A percentile compares a stretch with the other conserved stretches of the same genome.
These are phyloP conservation scores for Phytophthora quininea DNA, from an alignment of 352 stramenopile species.

Conservation along the genomic window DNA sequence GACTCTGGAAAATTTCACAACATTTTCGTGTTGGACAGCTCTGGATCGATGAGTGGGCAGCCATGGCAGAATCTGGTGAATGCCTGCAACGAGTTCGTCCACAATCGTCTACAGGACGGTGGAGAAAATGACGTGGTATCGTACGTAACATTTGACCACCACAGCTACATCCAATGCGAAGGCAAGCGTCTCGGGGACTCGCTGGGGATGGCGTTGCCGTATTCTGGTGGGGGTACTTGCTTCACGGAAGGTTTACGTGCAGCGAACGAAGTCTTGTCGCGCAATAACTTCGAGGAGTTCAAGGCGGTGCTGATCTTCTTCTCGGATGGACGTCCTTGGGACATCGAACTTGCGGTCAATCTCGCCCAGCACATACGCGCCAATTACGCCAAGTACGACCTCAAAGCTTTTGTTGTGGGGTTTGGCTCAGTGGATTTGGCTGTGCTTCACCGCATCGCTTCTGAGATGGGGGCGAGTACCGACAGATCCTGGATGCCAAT, in stretches of 20 bases:
- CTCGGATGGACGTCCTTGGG: conserved; percentile 51
- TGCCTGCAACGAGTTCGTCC: conserved; percentile 22
- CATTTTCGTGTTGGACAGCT: conserved; percentile 40
- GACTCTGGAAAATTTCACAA: conserved; percentile 27
- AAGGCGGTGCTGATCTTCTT: conserved; percentile 44
- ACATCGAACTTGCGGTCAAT: conserved; percentile 35
- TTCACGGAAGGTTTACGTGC: conserved; percentile 39
- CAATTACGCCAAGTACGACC: conserved; percentile 57
- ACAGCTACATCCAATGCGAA: conserved; percentile 19
- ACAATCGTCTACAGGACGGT: conserved; percentile 14
- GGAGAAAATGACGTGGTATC: conserved; percentile 30
- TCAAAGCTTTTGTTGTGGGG: conserved; percentile 65
- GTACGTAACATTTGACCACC: conserved; percentile 26
- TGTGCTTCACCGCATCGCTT: conserved; percentile 51
- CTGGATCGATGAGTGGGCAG: conserved; percentile 32
- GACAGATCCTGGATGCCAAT: conserved; percentile 27
- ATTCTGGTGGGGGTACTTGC: conserved; percentile 33
- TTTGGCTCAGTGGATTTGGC: conserved; percentile 64
- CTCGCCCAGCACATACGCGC: conserved; percentile 49
- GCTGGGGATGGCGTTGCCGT: conserved; percentile 19
- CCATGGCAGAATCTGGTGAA: conserved; percentile 25
- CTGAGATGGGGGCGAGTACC: conserved; percentile 59
- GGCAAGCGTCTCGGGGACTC: not conserved
- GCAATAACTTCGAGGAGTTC: conserved; percentile 47
- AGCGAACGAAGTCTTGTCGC: conserved; percentile 60